A percentile compares a stretch with the other conserved stretches of the same genome.
Conservation (phyloP, 345 rosid species). For the Populus deltoides region DNA sequence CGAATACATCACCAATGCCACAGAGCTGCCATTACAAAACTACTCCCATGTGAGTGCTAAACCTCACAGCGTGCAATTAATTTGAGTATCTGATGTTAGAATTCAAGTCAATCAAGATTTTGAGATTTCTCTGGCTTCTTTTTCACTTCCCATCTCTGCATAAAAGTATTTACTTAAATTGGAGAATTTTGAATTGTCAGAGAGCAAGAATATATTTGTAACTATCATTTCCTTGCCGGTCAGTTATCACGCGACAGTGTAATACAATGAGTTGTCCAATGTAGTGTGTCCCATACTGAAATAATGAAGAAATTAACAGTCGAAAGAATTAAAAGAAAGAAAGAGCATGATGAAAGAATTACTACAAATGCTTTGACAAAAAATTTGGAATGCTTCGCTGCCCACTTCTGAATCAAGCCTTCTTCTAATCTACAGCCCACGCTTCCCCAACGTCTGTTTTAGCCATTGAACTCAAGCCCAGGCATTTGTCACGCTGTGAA, state of each 20-base stretch:
- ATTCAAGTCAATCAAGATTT: background rate
- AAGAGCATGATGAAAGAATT: conserved; percentile 49
- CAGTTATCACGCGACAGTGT: background rate
- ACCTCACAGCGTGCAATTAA: background rate
- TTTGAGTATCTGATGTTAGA: background rate
- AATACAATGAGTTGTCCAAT: background rate
- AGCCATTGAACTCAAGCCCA: conserved; percentile 2
- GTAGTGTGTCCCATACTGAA: background rate
- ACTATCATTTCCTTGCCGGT: conserved; percentile 16
- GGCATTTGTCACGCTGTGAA: conserved; percentile 13
- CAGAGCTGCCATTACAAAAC: background rate
- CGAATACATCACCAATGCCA: background rate
- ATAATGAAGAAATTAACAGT: conserved; percentile 2
- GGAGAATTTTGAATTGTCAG: background rate
- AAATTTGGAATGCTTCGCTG: conserved; percentile 22
- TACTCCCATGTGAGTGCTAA: too few species aligned
- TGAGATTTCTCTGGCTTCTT: background rate
- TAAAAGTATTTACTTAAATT: background rate
- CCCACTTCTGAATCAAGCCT: conserved; percentile 28
- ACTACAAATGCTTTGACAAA: conserved; percentile 38
- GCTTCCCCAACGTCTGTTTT: conserved; percentile 10
- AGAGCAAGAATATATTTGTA: background rate
- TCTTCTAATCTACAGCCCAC: conserved; percentile 37
- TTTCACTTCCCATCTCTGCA: background rate
- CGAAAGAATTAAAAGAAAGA: background rate